phyloP scores from a whole-genome alignment of 2,329 filamentous ascomycete genomes.

The Zopfia rhizophila region DNA sequence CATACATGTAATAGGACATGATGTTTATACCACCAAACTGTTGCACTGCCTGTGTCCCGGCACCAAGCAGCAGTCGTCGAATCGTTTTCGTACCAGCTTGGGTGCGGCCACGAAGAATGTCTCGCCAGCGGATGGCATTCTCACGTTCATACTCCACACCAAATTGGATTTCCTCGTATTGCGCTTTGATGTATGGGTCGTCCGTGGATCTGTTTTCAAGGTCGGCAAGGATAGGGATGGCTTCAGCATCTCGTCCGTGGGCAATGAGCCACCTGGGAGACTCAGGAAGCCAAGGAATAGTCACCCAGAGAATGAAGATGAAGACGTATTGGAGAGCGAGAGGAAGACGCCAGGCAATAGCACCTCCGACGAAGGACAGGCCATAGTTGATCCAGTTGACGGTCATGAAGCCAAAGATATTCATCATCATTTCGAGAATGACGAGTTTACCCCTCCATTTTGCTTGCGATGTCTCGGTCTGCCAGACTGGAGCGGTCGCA shows the following conservation, averaged over 20 bases:
- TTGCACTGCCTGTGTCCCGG: slow-evolving; percentile 62
- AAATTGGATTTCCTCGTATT: slow-evolving; percentile 57
- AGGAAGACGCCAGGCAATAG: slow-evolving; percentile 57
- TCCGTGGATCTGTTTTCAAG: slow-evolving; percentile 55
- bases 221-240: slow-evolving; percentile 56
- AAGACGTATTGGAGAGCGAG: slow-evolving; percentile 60
- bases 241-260: slow-evolving; percentile 54
- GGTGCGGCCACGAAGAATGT: slow-evolving; percentile 58
- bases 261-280: slow-evolving; percentile 57
- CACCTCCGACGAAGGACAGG: slow-evolving; percentile 54
- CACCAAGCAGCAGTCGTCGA: slow-evolving; percentile 60
- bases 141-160: slow-evolving; percentile 58
- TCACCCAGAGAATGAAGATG: slow-evolving; percentile 55
- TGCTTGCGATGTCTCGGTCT: slow-evolving; percentile 47
- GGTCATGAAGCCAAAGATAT: slow-evolving; percentile 57
- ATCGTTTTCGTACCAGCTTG: slow-evolving; percentile 58
- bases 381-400: slow-evolving; percentile 64
- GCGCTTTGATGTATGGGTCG: slow-evolving; percentile 57
- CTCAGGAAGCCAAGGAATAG: slow-evolving; percentile 57
- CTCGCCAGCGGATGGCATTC: slow-evolving; percentile 58
- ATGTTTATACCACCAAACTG: slow-evolving; percentile 53
- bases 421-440: slow-evolving; percentile 57
- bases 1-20: slow-evolving; percentile 1
- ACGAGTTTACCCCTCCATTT: slow-evolving; percentile 51
- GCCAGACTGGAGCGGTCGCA: slow-evolving; percentile 56